Percentiles rank a stretch among this genome's conserved stretches.
Conservation (phyloP, 2,329 filamentous ascomycete species). For the Neonectria neomacrospora region DNA sequence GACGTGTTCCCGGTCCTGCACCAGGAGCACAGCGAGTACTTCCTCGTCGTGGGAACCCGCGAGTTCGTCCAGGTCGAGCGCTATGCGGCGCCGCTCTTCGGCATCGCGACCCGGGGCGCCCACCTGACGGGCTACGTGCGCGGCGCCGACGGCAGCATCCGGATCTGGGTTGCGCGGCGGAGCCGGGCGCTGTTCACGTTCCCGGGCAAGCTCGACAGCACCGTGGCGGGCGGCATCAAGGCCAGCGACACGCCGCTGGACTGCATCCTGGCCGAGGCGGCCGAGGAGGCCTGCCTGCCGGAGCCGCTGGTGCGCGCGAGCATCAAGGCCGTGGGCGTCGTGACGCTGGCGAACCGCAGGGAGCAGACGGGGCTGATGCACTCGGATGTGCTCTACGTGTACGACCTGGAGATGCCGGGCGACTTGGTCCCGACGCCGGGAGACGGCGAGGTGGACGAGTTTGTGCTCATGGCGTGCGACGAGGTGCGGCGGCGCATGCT, state of each 20-base stretch:
- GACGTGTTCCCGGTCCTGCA: slow-evolving; percentile 54
- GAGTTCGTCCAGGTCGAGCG: slow-evolving; percentile 64
- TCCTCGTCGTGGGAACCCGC: slow-evolving; percentile 53
- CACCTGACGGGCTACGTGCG: slow-evolving; percentile 73
- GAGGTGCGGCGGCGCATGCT: slow-evolving; percentile 71
- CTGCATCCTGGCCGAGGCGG: slow-evolving; percentile 76
- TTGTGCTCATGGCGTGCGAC: slow-evolving; percentile 72
- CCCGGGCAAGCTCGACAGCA: slow-evolving; percentile 80
- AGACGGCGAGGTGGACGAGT: slow-evolving; percentile 83
- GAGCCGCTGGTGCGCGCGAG: slow-evolving; percentile 41
- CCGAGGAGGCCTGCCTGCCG: slow-evolving; percentile 72
- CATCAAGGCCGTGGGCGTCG: slow-evolving; percentile 45
- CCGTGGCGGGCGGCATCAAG: slow-evolving; percentile 81
- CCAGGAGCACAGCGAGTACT: slow-evolving; percentile 56
- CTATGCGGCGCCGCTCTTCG: slow-evolving; percentile 71
- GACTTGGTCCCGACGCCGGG: slow-evolving; percentile 72
- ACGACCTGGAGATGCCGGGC: slow-evolving; percentile 74
- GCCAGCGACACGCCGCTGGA: slow-evolving; percentile 73
- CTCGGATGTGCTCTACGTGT: slow-evolving; percentile 70
- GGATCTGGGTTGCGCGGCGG: slow-evolving; percentile 78
- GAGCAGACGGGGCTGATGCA: slow-evolving; percentile 45
- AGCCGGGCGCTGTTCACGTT: slow-evolving; percentile 76
- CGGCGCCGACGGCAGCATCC: slow-evolving; percentile 56
- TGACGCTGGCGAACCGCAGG: slow-evolving; percentile 51
- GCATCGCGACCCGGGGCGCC: slow-evolving; percentile 72